Base-by-base conservation (phyloP, 1,284 basidiomycete species). In the Anthracocystis panici-leucophaei region DNA sequence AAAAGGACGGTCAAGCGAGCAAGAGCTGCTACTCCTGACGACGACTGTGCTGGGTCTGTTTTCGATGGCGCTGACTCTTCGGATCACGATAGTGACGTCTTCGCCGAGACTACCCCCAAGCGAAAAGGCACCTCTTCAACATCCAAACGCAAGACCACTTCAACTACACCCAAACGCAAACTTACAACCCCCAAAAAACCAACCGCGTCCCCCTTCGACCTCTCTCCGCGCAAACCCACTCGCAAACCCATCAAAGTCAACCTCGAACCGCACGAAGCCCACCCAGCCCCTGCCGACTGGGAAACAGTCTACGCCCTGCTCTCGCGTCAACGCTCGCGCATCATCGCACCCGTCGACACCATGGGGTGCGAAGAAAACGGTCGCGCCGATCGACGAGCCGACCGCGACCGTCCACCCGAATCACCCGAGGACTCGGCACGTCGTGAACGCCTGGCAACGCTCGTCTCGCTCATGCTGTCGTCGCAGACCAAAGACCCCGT, bases 391-490 rank as follows among this genome's bases (percentile, higher is more conserved):
- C 60, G 76, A 9, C 59, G 82, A 2, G 82, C 78, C 20, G 82
- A 84, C 48, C 33, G 55, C 6, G 59, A 54, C 40, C 62, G 77
- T 5, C 38, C 29, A 7, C 21, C 55, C 11, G 82, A 83, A 54
- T 56, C 65, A 2, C 46, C 68, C 1, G 67, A 79, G 29, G 79
- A 78, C 0, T 45, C 54, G 6, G 73, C 54, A 5, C 63, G 93
- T 91, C 92, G 91, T 58, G 89, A 90, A 51, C 90, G 94, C 1
- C 92, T 95, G 63, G 89, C 93, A 5, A 93, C 92, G 3, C 90
- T 98, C 23, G 90, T 99, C 10, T 94, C 94, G 3, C 89, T 99
- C 57, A 97, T 98, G 93, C 89, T 98, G 5, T 95, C 93, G 12
- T 93, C 93, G 1, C 82, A 84, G 65, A 98, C 96, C 3, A 98